Conservation (phyloP, 495 filamentous ascomycete genomes). For the Neurospora sp. region DNA sequence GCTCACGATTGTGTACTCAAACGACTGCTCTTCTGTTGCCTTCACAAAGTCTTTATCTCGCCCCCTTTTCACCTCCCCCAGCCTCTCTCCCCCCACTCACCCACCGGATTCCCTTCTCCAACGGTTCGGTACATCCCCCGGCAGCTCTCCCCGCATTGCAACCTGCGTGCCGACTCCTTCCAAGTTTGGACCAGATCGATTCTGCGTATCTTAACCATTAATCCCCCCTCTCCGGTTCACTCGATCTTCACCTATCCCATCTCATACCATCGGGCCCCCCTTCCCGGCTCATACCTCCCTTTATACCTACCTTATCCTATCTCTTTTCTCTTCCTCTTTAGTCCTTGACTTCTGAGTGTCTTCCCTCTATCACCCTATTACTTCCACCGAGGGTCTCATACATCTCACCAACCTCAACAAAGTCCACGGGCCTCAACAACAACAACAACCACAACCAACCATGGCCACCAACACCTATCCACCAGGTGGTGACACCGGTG, state of each 20-base stretch:
- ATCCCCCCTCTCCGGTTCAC: not conserved
- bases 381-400: not conserved
- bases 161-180: not conserved
- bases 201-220: not conserved
- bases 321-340: not conserved
- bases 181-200: not conserved
- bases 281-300: not conserved
- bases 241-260: not conserved
- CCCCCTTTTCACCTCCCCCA: not conserved
- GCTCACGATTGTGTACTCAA: not conserved
- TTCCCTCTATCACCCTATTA: not conserved
- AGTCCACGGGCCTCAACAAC: not conserved
- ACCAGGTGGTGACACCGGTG: not conserved
- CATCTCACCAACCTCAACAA: not conserved
- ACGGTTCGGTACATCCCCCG: not conserved
- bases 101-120: not conserved
- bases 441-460: not conserved
- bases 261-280: not conserved
- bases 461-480: not conserved
- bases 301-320: not conserved
- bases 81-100: not conserved
- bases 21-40: not conserved
- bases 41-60: not conserved
- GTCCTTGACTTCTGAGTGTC: not conserved
- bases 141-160: not conserved